Conservation (phyloP, 805 yeast species). For the Lipomyces yamadae region DNA sequence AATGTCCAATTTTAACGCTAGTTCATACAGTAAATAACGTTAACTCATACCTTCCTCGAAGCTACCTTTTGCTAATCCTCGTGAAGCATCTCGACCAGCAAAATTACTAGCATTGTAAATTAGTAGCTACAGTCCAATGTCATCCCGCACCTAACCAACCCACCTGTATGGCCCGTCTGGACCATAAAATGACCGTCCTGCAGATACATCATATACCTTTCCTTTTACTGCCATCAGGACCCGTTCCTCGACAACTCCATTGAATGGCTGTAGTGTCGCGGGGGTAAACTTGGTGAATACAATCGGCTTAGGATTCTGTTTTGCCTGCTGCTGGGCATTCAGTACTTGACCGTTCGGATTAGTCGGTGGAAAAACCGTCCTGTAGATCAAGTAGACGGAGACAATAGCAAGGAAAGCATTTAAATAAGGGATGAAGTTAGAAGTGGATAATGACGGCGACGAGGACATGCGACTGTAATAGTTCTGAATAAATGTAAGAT, state of each 20-base stretch:
- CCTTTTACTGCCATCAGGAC: slow-evolving; percentile 79
- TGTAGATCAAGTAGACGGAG: slow-evolving; percentile 24
- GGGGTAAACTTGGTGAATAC: slow-evolving; percentile 67
- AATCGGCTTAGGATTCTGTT: slow-evolving; percentile 38
- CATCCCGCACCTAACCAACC: background rate
- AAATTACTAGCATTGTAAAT: slow-evolving; percentile 50
- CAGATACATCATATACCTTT: slow-evolving; percentile 74
- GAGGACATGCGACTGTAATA: background rate
- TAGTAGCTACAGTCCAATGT: background rate
- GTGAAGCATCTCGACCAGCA: slow-evolving; percentile 77
- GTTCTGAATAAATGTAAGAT: slow-evolving; percentile 6
- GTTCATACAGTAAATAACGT: background rate
- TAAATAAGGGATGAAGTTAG: slow-evolving; percentile 20
- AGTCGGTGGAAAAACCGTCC: slow-evolving; percentile 23
- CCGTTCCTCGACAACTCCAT: slow-evolving; percentile 53
- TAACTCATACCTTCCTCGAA: slow-evolving; percentile 42
- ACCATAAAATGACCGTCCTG: slow-evolving; percentile 73
- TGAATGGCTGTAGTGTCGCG: slow-evolving; percentile 67
- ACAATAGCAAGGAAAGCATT: slow-evolving; percentile 20
- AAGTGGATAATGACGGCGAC: background rate
- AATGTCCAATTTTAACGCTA: slow-evolving; percentile 3
- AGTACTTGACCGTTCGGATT: background rate
- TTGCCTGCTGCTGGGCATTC: slow-evolving; percentile 17
- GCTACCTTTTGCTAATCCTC: slow-evolving; percentile 75
- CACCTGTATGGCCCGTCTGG: slow-evolving; percentile 69